Conservation (phyloP, 176 grass and related monocot genomes). For the Ananas comosus region DNA sequence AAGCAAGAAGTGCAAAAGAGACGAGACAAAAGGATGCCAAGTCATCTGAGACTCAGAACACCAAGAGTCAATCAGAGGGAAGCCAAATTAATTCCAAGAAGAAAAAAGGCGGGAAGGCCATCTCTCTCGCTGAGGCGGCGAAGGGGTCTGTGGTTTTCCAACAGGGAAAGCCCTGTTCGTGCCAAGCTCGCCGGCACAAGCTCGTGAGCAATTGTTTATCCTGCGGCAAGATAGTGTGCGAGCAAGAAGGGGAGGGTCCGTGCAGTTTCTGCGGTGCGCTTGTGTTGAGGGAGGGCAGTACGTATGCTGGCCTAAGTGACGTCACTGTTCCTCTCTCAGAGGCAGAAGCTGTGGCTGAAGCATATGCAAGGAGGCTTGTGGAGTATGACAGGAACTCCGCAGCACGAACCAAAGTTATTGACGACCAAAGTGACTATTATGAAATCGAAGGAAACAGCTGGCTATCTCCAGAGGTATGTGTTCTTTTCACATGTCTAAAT, state of each 20-base stretch:
- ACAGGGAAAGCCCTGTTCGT: slow-evolving; percentile 87
- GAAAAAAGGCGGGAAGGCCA: slow-evolving; percentile 62
- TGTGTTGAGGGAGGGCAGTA: slow-evolving; percentile 88
- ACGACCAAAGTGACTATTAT: slow-evolving; percentile 98
- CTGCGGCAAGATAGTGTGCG: slow-evolving; percentile 95
- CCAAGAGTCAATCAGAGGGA: slow-evolving; percentile 50
- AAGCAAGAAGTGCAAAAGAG: slow-evolving; percentile 42
- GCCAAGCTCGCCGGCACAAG: slow-evolving; percentile 82
- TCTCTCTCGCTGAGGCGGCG: slow-evolving; percentile 76
- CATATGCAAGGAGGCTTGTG: slow-evolving; percentile 87
- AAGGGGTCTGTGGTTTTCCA: slow-evolving; percentile 92
- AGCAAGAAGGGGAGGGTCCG: slow-evolving; percentile 94
- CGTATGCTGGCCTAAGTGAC: slow-evolving; percentile 92
- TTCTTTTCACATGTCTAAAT: background rate
- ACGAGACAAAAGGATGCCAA: background rate
- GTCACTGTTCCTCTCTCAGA: slow-evolving; percentile 60
- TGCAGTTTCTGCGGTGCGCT: slow-evolving; percentile 93
- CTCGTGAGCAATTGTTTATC: slow-evolving; percentile 96
- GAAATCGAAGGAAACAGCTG: slow-evolving; percentile 99
- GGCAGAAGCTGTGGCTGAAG: slow-evolving; percentile 71
- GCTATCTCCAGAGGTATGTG: slow-evolving; percentile 67
- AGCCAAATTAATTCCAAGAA: slow-evolving; percentile 39
- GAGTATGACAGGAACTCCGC: slow-evolving; percentile 90
- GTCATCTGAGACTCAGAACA: slow-evolving; percentile 34
- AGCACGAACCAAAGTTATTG: slow-evolving; percentile 94